A percentile compares a stretch with the other conserved stretches of the same genome.
These are phyloP conservation scores for Xylaria digitata DNA, from an alignment of 2,329 filamentous ascomycete genomes.

Conservation along the genomic window DNA sequence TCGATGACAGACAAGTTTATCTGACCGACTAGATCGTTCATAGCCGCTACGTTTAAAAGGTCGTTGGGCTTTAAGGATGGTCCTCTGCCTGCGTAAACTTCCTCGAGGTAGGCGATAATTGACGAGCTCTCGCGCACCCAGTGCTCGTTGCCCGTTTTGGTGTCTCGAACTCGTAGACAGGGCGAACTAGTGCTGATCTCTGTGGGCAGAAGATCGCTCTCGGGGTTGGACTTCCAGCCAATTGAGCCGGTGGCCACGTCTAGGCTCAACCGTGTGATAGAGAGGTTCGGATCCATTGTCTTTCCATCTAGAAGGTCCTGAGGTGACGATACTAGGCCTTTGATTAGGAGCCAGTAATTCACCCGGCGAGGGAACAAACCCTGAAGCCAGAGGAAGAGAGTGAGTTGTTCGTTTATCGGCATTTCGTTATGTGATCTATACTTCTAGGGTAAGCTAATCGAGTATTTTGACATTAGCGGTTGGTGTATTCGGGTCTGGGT, in stretches of 20 bases:
- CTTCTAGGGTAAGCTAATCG: background rate
- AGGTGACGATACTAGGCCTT: slow-evolving; percentile 38
- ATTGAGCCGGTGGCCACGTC: background rate
- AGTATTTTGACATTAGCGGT: slow-evolving; percentile 1
- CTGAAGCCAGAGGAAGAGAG: slow-evolving; percentile 41
- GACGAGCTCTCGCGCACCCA: slow-evolving; percentile 41
- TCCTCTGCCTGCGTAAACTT: slow-evolving; percentile 22
- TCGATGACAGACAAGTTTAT: slow-evolving; percentile 32
- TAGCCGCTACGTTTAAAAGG: slow-evolving; percentile 19
- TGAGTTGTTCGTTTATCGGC: slow-evolving; percentile 27
- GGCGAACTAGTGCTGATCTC: slow-evolving; percentile 35
- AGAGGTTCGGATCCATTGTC: slow-evolving; percentile 31
- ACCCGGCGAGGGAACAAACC: slow-evolving; percentile 42
- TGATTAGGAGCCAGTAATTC: slow-evolving; percentile 41
- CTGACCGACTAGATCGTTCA: slow-evolving; percentile 35
- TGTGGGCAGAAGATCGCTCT: slow-evolving; percentile 38
- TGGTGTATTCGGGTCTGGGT: background rate
- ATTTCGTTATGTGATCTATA: background rate
- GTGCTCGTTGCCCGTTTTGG: slow-evolving; percentile 13
- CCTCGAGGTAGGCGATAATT: slow-evolving; percentile 40
- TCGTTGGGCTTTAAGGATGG: slow-evolving; percentile 15
- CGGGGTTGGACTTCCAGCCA: slow-evolving; percentile 24
- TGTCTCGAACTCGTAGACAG: slow-evolving; percentile 38
- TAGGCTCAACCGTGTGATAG: slow-evolving; percentile 29
- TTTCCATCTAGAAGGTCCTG: slow-evolving; percentile 33